Percentiles rank a stretch among this genome's conserved stretches.
Evolutionary conservation across 208 protist genomes (phyloP).

Genomic region (Leishmania mexicana): DNA sequence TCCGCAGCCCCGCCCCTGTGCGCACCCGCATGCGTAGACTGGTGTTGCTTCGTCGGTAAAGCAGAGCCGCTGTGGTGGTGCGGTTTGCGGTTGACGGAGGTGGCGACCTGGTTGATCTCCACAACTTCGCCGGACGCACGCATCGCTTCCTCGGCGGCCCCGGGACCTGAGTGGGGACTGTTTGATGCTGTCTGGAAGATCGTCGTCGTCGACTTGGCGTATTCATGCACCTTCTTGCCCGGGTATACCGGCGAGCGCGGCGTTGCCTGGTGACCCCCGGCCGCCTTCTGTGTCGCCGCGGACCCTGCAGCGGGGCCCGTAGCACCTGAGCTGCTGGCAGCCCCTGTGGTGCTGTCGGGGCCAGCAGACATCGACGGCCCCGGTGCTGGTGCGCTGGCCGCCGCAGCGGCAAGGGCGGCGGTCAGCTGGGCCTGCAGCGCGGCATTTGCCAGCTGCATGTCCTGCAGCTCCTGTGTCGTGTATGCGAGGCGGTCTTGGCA

Average conservation of each 20-base stretch:
- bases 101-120: background rate
- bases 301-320: background rate
- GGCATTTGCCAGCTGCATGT: constrained; percentile 19
- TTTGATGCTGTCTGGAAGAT: background rate
- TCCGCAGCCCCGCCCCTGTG: background rate
- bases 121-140: background rate
- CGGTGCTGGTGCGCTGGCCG: background rate
- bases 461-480: constrained; percentile 7
- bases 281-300: background rate
- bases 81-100: background rate
- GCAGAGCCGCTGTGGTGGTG: background rate
- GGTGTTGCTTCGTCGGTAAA: background rate
- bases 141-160: background rate
- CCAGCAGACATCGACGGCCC: background rate
- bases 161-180: background rate
- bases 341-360: background rate
- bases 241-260: background rate
- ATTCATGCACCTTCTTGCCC: background rate
- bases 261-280: background rate
- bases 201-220: background rate
- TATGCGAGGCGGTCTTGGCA: constrained; percentile 3
- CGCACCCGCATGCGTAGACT: background rate
- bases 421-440: constrained; percentile 21
- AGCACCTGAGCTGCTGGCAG: background rate
- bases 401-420: constrained; percentile 7